Evolutionary conservation across 441 rosid genomes (phyloP).

Genomic region (Aquilaria agallochum): DNA sequence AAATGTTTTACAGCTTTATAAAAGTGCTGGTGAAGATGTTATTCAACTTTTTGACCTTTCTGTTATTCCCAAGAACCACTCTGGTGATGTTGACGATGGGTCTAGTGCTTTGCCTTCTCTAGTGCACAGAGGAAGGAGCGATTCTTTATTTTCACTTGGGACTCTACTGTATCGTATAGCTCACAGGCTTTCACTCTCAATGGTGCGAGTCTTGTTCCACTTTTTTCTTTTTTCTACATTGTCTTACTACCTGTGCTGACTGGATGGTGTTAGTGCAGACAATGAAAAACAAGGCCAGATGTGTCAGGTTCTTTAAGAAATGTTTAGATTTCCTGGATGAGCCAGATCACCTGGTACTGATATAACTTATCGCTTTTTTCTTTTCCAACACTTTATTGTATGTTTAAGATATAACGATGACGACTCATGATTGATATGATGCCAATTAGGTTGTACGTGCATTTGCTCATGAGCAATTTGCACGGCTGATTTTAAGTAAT

Average conservation of each 20-base stretch:
- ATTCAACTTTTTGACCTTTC: conserved; percentile 95
- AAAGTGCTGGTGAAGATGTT: conserved; percentile 89
- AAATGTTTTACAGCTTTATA: conserved; percentile 60
- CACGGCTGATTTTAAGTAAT: conserved; percentile 76
- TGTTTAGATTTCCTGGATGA: conserved; percentile 84
- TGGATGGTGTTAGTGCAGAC: conserved; percentile 42
- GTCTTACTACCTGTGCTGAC: conserved; percentile 15
- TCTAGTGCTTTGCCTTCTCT: conserved; percentile 57
- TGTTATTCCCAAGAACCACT: conserved; percentile 65
- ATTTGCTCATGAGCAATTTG: conserved; percentile 92
- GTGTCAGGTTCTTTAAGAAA: conserved; percentile 73
- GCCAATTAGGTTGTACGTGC: conserved; percentile 81
- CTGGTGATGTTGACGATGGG: conserved; percentile 48
- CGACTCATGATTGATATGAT: conserved; percentile 17
- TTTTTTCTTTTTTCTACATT: conserved; percentile 10
- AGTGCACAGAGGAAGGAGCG: conserved; percentile 58
- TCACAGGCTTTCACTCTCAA: conserved; percentile 85
- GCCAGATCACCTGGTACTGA: conserved; percentile 77
- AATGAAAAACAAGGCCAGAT: conserved; percentile 66
- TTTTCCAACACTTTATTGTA: neutral
- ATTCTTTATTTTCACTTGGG: conserved; percentile 79
- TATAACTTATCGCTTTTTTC: conserved; percentile 8
- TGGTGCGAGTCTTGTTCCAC: conserved; percentile 43
- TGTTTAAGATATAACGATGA: neutral
- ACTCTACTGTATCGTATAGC: conserved; percentile 91